A percentile compares a stretch with the other conserved stretches of the same genome.
These are phyloP conservation scores for Rhizopus delemar DNA, from an alignment of 371 early-diverging fungal genomes.

Conservation along the genomic window DNA sequence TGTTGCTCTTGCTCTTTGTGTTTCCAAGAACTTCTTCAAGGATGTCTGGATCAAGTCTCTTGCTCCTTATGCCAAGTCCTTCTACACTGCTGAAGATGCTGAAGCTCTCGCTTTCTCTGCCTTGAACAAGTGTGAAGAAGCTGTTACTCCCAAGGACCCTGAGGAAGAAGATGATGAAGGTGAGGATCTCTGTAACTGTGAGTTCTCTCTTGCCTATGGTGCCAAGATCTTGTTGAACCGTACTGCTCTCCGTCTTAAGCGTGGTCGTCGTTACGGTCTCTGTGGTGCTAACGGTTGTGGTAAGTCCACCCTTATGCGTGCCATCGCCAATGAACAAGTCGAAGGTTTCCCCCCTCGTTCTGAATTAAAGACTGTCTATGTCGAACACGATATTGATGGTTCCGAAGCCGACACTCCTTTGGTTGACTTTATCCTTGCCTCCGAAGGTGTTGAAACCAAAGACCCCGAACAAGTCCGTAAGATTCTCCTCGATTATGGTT, in stretches of 20 bases:
- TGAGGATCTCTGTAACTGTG: slow-evolving; percentile 79
- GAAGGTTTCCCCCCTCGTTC: slow-evolving; percentile 79
- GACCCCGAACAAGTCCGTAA: slow-evolving; percentile 55
- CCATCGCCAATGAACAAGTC: slow-evolving; percentile 73
- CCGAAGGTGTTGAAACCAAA: slow-evolving; percentile 57
- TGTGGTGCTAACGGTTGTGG: slow-evolving; percentile 89
- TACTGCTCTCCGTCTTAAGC: slow-evolving; percentile 71
- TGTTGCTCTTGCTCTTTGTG: slow-evolving; percentile 45
- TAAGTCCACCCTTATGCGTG: slow-evolving; percentile 86
- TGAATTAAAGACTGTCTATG: slow-evolving; percentile 69
- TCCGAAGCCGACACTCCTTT: slow-evolving; percentile 68
- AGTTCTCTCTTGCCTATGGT: slow-evolving; percentile 81
- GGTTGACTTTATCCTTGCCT: slow-evolving; percentile 65
- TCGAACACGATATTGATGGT: slow-evolving; percentile 79
- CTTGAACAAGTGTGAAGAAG: slow-evolving; percentile 47
- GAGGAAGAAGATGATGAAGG: slow-evolving; percentile 49
- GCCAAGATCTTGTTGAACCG: slow-evolving; percentile 81
- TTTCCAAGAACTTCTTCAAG: slow-evolving; percentile 47
- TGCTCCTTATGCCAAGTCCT: slow-evolving; percentile 61
- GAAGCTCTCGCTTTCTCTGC: slow-evolving; percentile 34
- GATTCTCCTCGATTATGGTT: slow-evolving; percentile 67
- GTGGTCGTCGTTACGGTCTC: slow-evolving; percentile 81
- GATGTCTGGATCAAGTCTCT: slow-evolving; percentile 37
- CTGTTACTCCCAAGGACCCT: slow-evolving; percentile 35
- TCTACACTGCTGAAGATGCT: slow-evolving; percentile 44